Percentiles rank a stretch among this genome's conserved stretches.
phyloP scores from a whole-genome alignment of 768 basidiomycete genomes.

The Termitomyces sp. region DNA sequence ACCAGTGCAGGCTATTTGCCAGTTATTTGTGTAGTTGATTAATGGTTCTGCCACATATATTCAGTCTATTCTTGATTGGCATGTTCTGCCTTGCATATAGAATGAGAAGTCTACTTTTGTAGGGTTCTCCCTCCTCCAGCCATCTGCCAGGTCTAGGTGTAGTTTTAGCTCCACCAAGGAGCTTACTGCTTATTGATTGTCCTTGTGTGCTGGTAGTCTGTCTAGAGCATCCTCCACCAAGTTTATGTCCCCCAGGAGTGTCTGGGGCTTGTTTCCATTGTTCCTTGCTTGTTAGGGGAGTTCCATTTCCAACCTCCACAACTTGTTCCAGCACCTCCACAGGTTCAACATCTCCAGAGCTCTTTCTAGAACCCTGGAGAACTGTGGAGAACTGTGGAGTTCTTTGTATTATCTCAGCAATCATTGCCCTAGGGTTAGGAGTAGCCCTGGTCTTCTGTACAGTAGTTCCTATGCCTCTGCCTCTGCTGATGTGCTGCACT shows the following conservation, averaged over 20 bases:
- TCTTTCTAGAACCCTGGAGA: too few relatives aligned
- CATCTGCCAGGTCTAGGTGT: neutral
- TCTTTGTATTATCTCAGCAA: too few relatives aligned
- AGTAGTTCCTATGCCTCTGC: too few relatives aligned
- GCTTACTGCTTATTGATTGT: neutral
- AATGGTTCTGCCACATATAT: neutral
- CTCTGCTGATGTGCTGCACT: too few relatives aligned
- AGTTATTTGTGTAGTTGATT: neutral
- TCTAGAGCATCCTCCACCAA: neutral
- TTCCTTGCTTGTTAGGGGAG: fast-evolving
- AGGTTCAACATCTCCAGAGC: too few relatives aligned
- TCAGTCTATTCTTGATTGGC: neutral
- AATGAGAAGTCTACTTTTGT: neutral
- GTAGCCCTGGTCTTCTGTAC: too few relatives aligned
- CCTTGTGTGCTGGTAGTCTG: neutral
- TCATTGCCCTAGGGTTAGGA: too few relatives aligned
- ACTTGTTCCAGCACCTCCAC: too few relatives aligned
- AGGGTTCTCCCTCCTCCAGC: neutral
- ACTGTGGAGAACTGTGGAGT: too few relatives aligned
- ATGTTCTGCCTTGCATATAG: neutral
- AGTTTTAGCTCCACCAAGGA: neutral
- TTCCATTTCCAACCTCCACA: too few relatives aligned
- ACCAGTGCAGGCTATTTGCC: neutral
- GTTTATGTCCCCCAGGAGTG: neutral
- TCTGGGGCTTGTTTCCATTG: neutral